Conservation (phyloP, 495 filamentous ascomycete species). For the Filosporella fistucella region DNA sequence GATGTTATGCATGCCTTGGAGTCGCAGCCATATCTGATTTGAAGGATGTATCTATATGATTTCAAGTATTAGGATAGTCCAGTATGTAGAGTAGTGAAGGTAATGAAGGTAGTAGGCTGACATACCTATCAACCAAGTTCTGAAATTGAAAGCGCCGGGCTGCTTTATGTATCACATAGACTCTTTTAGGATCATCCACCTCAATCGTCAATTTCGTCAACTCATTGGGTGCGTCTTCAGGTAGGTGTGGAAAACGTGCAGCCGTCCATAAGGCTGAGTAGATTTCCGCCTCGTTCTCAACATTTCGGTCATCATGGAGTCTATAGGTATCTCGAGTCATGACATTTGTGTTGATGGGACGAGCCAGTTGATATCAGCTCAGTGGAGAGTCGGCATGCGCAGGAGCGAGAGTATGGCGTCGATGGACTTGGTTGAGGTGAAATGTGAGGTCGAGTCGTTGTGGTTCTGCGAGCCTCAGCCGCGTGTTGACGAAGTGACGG, state of each 20-base stretch:
- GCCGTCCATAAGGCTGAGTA: slow-evolving; percentile 42
- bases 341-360: slow-evolving; percentile 30
- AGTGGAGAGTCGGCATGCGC: neutral
- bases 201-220: slow-evolving; percentile 43
- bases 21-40: slow-evolving; percentile 80
- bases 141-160: slow-evolving; percentile 49
- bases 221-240: slow-evolving; percentile 45
- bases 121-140: slow-evolving; percentile 47
- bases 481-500: no score
- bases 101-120: no score
- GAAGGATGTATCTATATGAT: slow-evolving; percentile 63
- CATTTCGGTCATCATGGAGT: slow-evolving; percentile 29
- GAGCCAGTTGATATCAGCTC: neutral
- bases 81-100: no score
- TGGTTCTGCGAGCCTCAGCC: no score
- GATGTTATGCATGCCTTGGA: slow-evolving; percentile 64
- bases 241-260: slow-evolving; percentile 44
- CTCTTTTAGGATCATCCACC: slow-evolving; percentile 45
- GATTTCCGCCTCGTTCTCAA: slow-evolving; percentile 22
- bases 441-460: no score
- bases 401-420: neutral
- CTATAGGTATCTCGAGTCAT: slow-evolving; percentile 48
- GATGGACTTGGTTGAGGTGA: no score
- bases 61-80: neutral
- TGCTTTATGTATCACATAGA: slow-evolving; percentile 46